A percentile compares a stretch with the other conserved stretches of the same genome.
These are phyloP conservation scores for Aspergillus diversus DNA, from an alignment of 495 filamentous ascomycete species.

Conservation along the genomic window DNA sequence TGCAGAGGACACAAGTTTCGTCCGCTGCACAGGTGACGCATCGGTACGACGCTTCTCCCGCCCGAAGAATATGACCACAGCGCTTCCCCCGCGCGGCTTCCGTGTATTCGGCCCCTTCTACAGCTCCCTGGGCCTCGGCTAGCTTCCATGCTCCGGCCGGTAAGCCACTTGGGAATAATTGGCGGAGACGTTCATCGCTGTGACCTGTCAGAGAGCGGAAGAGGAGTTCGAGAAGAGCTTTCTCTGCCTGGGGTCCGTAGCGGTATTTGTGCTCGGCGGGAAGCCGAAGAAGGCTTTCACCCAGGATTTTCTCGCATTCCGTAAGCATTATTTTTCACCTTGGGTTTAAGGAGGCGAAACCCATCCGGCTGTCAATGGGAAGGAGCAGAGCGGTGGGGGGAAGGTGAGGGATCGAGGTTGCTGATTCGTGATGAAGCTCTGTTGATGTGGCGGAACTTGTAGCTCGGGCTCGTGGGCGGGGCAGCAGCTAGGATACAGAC, in stretches of 20 bases:
- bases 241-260: constrained; percentile 69
- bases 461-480: background rate
- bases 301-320: constrained; percentile 79
- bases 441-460: constrained; percentile 18
- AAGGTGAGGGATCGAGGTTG: constrained; percentile 3
- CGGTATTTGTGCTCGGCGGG: constrained; percentile 69
- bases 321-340: constrained; percentile 54
- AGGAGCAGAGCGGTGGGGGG: background rate
- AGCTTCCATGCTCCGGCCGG: constrained; percentile 71
- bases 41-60: constrained; percentile 87
- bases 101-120: constrained; percentile 93
- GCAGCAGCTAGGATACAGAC: background rate
- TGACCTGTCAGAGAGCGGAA: constrained; percentile 83
- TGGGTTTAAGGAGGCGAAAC: constrained; percentile 39
- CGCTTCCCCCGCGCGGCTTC: constrained; percentile 88
- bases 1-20: constrained; percentile 84
- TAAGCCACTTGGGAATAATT: constrained; percentile 79
- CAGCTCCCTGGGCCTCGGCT: constrained; percentile 82
- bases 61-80: constrained; percentile 96
- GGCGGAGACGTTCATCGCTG: constrained; percentile 67
- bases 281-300: constrained; percentile 70
- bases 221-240: constrained; percentile 73
- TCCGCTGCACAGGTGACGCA: constrained; percentile 91
- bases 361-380: constrained; percentile 22
- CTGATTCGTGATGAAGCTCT: constrained; percentile 10